Base-by-base conservation (phyloP, 176 grass and related monocot species). In the Tillandsia leiboldiana region DNA sequence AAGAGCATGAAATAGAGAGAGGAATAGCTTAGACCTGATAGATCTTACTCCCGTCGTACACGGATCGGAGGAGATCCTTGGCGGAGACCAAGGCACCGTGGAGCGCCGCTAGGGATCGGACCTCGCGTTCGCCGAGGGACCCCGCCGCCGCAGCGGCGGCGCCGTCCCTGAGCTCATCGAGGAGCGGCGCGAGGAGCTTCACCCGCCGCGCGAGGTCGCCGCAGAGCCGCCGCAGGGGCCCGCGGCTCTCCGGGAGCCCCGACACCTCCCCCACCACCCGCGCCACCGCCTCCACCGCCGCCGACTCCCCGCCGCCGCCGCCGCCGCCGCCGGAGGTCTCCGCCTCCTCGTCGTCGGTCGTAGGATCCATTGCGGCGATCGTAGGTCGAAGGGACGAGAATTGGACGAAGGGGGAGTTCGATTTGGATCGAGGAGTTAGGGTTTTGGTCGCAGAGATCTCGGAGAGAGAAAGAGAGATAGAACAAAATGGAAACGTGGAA, bases 21-120 rank as follows among this genome's bases (percentile, higher is more conserved):
- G 42, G 22, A 49, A 69, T 22, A 70, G 22, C 22, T 61, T 20
- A 61, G 9, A 96, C 92, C 92, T 92, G 89, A 75, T 90, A 87
- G 79, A 92, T 86, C 84, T 85, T 92, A 70, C 93, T 97, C 54
- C 89, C 93, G 18, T 87, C 86, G 47, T 90, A 70, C 18, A 85
- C 74, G 11, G 84, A 71, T 1, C 68, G 86, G 69, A 97, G 86
- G 65, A 87, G 74, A 26, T 97, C 84, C 59, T 74, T 88, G 27
- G 86, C 86, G 10, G 70, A 77, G 10, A 51, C 74, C 22, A 92
- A 81, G 26, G 79, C 82, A 18, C 75, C 82, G 70, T 64, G 70
- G 48, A 97, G 86, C 22, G 71, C 48, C 17, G 50, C 3, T 18
- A 77, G 28, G 7, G 64, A 51, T 56, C 15, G 52, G 42, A 14